Evolutionary conservation across 164 flowering plant genomes (phyloP).

Genomic region (Kalanchoe fedtschenkoi): DNA sequence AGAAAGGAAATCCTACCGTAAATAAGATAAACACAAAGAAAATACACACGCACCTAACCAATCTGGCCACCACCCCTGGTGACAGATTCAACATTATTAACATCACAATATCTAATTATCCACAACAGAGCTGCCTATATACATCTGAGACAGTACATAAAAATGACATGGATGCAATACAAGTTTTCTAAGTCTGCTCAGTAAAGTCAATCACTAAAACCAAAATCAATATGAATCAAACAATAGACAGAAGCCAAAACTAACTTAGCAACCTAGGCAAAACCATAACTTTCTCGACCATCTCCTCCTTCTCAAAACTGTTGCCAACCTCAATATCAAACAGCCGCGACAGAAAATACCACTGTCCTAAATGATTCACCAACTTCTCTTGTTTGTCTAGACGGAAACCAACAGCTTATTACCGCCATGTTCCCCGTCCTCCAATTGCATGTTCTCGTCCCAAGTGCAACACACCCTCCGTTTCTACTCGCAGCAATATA

Average conservation of each 20-base stretch:
- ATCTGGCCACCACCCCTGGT: too few species aligned
- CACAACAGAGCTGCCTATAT: too few species aligned
- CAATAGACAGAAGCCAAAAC: background rate
- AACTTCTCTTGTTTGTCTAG: conserved; percentile 64
- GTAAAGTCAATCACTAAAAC: background rate
- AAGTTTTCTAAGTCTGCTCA: background rate
- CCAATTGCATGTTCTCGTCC: too few species aligned
- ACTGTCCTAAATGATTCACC: conserved; percentile 45
- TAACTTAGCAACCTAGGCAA: conserved; percentile 63
- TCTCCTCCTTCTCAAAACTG: conserved; percentile 44
- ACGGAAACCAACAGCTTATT: conserved; percentile 85
- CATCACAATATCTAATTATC: too few species aligned
- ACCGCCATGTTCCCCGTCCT: conserved; percentile 87
- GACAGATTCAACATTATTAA: too few species aligned
- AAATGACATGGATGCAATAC: too few species aligned
- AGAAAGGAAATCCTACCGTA: too few species aligned
- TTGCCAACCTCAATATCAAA: conserved; percentile 70
- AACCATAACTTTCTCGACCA: conserved; percentile 76
- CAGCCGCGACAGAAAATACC: conserved; percentile 65
- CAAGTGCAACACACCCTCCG: too few species aligned
- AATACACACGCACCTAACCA: too few species aligned
- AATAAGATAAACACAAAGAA: too few species aligned
- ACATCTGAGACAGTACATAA: too few species aligned
- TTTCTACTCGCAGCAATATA: too few species aligned
- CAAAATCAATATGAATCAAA: background rate